These are phyloP conservation scores for Neoboletus brunneissimus DNA, from an alignment of 768 basidiomycete genomes.

Conservation along the genomic window DNA sequence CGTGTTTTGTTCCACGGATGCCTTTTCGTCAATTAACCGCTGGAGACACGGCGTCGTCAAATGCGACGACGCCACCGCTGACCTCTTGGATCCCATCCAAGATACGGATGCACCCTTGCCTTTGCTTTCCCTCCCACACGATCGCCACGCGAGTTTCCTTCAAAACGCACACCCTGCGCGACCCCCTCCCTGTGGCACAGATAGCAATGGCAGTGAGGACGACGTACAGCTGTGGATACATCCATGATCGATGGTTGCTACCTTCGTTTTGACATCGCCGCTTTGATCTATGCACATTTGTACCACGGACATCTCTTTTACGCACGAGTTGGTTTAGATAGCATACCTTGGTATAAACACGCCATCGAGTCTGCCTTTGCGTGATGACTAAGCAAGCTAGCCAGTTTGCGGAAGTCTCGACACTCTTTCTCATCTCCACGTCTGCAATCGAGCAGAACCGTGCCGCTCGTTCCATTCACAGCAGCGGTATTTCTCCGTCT, in stretches of 20 bases:
- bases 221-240: slow-evolving; percentile 16
- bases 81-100: slow-evolving; percentile 19
- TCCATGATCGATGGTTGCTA: neutral
- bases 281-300: neutral
- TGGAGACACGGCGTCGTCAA: slow-evolving; percentile 22
- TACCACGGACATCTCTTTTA: neutral
- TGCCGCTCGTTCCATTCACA: neutral
- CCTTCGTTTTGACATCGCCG: neutral
- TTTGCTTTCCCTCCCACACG: slow-evolving; percentile 11
- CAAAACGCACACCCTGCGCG: neutral
- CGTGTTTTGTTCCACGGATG: slow-evolving; percentile 20
- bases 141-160: neutral
- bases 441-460: neutral
- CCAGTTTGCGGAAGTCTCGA: neutral
- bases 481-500: neutral
- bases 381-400: slow-evolving; percentile 20
- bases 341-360: too few relatives aligned
- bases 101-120: slow-evolving; percentile 8
- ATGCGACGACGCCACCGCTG: neutral
- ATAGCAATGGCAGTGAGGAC: slow-evolving; percentile 3
- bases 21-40: slow-evolving; percentile 21
- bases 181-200: neutral
- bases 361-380: too few relatives aligned
- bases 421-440: neutral
- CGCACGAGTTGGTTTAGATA: neutral